phyloP scores from a whole-genome alignment of 805 yeast genomes.

The Vanderwaltozyma tropicalis region DNA sequence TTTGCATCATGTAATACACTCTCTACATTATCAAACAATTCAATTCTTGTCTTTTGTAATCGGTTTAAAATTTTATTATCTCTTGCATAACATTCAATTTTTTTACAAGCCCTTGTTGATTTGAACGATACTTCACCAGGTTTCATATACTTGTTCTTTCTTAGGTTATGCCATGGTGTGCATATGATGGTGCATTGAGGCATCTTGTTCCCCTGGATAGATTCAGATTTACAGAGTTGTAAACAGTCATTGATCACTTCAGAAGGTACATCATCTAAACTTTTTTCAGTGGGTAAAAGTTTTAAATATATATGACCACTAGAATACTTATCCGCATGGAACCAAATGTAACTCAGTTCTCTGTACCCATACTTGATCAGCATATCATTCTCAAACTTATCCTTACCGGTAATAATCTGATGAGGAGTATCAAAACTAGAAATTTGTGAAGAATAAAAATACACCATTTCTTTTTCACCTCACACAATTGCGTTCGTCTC shows the following conservation, averaged over 20 bases:
- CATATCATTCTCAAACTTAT: constrained; percentile 58
- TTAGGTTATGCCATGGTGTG: constrained; percentile 65
- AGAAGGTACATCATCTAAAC: constrained; percentile 41
- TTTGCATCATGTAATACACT: constrained; percentile 21
- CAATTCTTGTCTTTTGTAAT: constrained; percentile 54
- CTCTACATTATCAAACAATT: constrained; percentile 30
- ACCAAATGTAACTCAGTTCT: constrained; percentile 53
- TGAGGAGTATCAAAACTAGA: constrained; percentile 8
- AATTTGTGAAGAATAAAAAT: constrained; percentile 3
- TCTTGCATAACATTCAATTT: constrained; percentile 42
- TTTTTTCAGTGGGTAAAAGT: constrained; percentile 36
- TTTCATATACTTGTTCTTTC: constrained; percentile 61
- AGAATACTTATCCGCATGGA: constrained; percentile 67
- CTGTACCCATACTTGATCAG: constrained; percentile 54
- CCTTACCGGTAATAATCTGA: constrained; percentile 48
- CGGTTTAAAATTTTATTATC: constrained; percentile 52
- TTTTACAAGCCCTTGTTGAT: constrained; percentile 43
- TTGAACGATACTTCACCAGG: constrained; percentile 71
- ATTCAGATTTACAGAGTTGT: constrained; percentile 67
- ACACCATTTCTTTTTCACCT: constrained; percentile 1
- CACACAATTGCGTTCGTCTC: too few species aligned
- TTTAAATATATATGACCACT: constrained; percentile 71
- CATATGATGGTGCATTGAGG: constrained; percentile 56
- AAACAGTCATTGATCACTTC: constrained; percentile 46
- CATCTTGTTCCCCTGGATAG: constrained; percentile 64